Evolutionary conservation across 2,329 filamentous ascomycete genomes (phyloP), one percentile per base, ranked within the genome.

Genomic region (Aspergillus awamori): DNA sequence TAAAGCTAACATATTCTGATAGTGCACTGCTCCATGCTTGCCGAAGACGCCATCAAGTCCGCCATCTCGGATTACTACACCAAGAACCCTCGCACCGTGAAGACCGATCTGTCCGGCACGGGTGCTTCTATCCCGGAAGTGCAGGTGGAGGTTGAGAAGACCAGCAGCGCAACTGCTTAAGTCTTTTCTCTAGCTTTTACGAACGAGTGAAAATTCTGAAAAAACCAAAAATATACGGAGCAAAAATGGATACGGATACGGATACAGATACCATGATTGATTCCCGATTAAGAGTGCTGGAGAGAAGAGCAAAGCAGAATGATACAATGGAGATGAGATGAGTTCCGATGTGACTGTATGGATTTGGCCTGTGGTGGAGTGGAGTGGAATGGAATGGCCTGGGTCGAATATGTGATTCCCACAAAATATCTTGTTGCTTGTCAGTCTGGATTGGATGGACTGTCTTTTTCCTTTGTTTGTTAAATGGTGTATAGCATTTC

Each of bases 21-120:
- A 91, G 89, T 95, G 52, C 92, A 96, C 79, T 96, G 92, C 84
- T 94, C 90, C 54, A 95, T 96, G 90, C 85, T 96, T 67, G 92
- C 92, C 13, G 92, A 96, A 77, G 92, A 96, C 74, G 92, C 92
- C 65, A 96, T 96, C 84, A 95, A 95, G 80, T 92, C 90, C 39
- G 92, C 92, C 68, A 95, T 96, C 74, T 89, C 87, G 65, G 92
- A 96, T 78, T 96, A 95, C 82, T 92, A 94, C 82, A 91, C 87
- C 74, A 95, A 96, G 85, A 95, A 96, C 81, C 91, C 92, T 61
- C 87, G 89, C 64, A 87, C 87, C 38, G 86, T 86, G 71, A 74
- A 83, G 60, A 96, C 92, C 41, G 87, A 93, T 74, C 85, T 97
- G 10, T 88, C 89, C 58, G 91, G 92, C 68, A 93, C 90, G 26